phyloP scores from a whole-genome alignment of 2,329 filamentous ascomycete genomes.

The Monosporascus sp. region DNA sequence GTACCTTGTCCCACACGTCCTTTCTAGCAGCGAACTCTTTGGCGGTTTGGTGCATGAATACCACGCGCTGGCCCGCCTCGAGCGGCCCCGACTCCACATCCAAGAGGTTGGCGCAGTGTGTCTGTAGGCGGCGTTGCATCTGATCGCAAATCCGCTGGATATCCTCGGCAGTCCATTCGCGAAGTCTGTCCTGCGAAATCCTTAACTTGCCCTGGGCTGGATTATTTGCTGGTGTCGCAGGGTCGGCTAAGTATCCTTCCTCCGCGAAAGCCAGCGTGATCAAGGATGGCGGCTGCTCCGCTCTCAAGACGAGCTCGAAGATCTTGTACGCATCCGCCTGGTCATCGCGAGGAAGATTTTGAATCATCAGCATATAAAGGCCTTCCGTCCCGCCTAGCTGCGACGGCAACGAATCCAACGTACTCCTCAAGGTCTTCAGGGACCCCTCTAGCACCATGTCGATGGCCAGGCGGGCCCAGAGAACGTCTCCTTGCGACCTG shows the following conservation, averaged over 20 bases:
- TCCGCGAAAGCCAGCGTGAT: slow-evolving; percentile 25
- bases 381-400: slow-evolving; percentile 25
- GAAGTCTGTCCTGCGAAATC: slow-evolving; percentile 13
- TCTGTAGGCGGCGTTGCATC: slow-evolving; percentile 19
- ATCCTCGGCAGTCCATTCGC: slow-evolving; percentile 11
- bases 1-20: slow-evolving; percentile 24
- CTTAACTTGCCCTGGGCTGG: slow-evolving; percentile 17
- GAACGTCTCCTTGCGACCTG: slow-evolving; percentile 23
- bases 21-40: slow-evolving; percentile 26
- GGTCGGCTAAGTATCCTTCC: slow-evolving; percentile 14
- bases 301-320: slow-evolving; percentile 24
- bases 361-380: slow-evolving; percentile 28
- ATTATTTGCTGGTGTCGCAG: slow-evolving; percentile 1
- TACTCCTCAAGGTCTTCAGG: slow-evolving; percentile 20
- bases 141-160: slow-evolving; percentile 18
- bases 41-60: slow-evolving; percentile 26
- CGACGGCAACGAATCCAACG: slow-evolving; percentile 23
- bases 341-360: slow-evolving; percentile 21
- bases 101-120: slow-evolving; percentile 22
- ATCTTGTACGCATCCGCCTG: slow-evolving; percentile 22
- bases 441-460: slow-evolving; percentile 26
- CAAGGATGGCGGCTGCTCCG: slow-evolving; percentile 26
- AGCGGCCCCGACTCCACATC: slow-evolving; percentile 17
- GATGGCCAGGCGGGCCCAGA: slow-evolving; percentile 25
- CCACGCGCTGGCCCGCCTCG: slow-evolving; percentile 21